Conservation (phyloP, 805 yeast genomes). For the Candida mattraensis region DNA sequence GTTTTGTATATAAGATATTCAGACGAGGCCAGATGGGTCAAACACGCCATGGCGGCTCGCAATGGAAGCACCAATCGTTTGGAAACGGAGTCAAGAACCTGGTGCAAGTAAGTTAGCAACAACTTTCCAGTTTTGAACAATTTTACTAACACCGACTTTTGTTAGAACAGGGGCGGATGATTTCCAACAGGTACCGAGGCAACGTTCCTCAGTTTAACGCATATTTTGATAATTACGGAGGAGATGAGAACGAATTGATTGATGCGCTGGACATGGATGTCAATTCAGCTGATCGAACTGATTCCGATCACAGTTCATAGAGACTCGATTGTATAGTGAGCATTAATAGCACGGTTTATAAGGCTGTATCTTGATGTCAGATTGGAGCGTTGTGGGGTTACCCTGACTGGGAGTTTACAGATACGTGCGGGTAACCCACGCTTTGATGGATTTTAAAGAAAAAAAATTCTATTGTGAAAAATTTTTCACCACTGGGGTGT, state of each 20-base stretch:
- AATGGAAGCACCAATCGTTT: constrained; percentile 8
- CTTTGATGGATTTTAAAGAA: too few species aligned
- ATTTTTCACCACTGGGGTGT: constrained; percentile 3
- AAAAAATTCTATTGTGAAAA: constrained; percentile 2
- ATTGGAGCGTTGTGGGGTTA: too few species aligned
- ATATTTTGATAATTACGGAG: constrained; percentile 38
- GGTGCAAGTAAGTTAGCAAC: constrained; percentile 12
- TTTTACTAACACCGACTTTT: too few species aligned
- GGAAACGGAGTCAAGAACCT: constrained; percentile 4
- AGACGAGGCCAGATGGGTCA: constrained; percentile 14
- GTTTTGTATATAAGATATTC: constrained; percentile 37
- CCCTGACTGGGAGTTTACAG: too few species aligned
- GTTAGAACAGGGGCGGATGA: constrained; percentile 4
- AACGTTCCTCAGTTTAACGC: constrained; percentile 22
- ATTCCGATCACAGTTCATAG: too few species aligned
- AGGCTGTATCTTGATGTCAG: too few species aligned
- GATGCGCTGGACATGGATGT: constrained; percentile 42
- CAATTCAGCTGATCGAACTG: too few species aligned
- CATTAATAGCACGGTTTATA: too few species aligned
- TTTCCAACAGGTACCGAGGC: constrained; percentile 15
- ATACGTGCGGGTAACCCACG: constrained; percentile 8
- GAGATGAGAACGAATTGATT: constrained; percentile 39
- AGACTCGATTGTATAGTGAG: too few species aligned
- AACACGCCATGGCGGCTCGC: constrained; percentile 6
- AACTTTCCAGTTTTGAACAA: not conserved